These are phyloP conservation scores for Cercospora sesami DNA, from an alignment of 2,329 filamentous ascomycete species.

Conservation along the genomic window DNA sequence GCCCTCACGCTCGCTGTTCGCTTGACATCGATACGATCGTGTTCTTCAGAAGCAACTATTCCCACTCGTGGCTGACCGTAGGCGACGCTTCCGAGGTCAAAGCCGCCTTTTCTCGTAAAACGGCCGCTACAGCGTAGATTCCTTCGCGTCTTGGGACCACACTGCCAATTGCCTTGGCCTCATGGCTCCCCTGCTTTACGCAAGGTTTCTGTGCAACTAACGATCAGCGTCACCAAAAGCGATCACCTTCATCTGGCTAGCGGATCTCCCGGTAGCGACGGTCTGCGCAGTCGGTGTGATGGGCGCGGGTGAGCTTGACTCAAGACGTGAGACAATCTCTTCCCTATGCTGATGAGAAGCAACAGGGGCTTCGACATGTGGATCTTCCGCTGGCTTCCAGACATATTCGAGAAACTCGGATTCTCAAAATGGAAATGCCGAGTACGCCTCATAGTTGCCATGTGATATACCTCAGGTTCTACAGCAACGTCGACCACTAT, in stretches of 20 bases:
- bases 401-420: slow-evolving; percentile 1
- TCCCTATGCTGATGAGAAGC: neutral
- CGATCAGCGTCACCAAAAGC: slow-evolving; percentile 16
- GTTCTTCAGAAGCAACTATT: neutral
- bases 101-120: neutral
- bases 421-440: neutral
- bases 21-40: neutral
- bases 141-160: slow-evolving; percentile 7
- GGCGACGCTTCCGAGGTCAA: neutral
- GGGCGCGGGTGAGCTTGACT: slow-evolving; percentile 3
- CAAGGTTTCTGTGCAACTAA: slow-evolving; percentile 14
- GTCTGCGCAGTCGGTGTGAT: neutral
- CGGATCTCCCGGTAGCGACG: slow-evolving; percentile 9
- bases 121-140: neutral
- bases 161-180: slow-evolving; percentile 15
- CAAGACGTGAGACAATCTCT: neutral
- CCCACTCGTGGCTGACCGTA: neutral
- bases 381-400: slow-evolving; percentile 1
- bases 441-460: neutral
- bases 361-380: neutral
- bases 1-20: neutral
- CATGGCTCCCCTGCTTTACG: slow-evolving; percentile 15
- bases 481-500: neutral
- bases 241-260: slow-evolving; percentile 16
- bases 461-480: neutral